Evolutionary conservation across 2,329 filamentous ascomycete genomes (phyloP).

Genomic region (Trichoderma endophyticum): DNA sequence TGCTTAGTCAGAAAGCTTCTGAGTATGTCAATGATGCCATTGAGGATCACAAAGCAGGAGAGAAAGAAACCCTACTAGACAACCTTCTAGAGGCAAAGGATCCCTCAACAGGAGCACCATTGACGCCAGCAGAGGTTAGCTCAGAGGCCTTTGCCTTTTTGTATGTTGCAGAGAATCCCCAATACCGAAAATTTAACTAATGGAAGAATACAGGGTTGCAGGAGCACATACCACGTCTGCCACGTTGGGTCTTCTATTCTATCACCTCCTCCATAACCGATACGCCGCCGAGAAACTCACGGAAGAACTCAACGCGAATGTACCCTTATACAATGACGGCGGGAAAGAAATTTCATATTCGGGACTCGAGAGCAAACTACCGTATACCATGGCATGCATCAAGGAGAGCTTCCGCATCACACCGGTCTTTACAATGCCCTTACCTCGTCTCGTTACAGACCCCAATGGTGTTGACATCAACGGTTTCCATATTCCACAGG

Average conservation of each 20-base stretch:
- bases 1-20: not conserved
- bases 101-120: not conserved
- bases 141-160: not conserved
- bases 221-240: not conserved
- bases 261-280: not conserved
- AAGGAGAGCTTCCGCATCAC: not conserved
- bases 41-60: not conserved
- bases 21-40: not conserved
- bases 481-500: not conserved
- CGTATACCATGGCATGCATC: slow-evolving; percentile 1
- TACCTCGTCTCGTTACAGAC: not conserved
- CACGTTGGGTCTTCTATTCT: not conserved
- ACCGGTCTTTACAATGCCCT: not conserved
- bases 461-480: not conserved
- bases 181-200: not conserved
- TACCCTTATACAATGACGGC: not conserved
- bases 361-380: not conserved
- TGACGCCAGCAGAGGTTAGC: not conserved
- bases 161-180: not conserved
- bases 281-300: not conserved
- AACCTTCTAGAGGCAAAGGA: not conserved
- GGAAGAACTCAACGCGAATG: not conserved
- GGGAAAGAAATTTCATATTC: not conserved
- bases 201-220: not conserved
- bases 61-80: not conserved